phyloP scores from a whole-genome alignment of 202 grass and related monocot genomes.

The Thinopyrum obtusiflorum region DNA sequence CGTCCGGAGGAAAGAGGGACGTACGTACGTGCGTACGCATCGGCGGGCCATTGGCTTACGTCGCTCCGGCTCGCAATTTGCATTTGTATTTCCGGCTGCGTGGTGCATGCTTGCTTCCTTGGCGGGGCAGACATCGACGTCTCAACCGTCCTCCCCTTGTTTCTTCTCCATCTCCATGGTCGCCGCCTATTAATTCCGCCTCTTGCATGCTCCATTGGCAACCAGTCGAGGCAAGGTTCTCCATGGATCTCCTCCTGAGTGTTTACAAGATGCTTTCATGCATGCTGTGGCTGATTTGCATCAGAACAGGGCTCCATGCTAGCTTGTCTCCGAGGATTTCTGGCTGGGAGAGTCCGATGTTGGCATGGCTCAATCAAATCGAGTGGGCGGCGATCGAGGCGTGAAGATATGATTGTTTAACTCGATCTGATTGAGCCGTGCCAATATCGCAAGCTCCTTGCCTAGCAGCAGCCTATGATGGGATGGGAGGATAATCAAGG shows the following conservation, averaged over 20 bases:
- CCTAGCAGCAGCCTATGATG: background rate
- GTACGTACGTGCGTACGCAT: slow-evolving; percentile 19
- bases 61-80: slow-evolving; percentile 26
- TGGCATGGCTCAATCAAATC: slow-evolving; percentile 64
- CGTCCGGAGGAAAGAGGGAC: slow-evolving; percentile 19
- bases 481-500: slow-evolving; percentile 7
- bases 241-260: background rate
- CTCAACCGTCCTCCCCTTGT: slow-evolving; percentile 29
- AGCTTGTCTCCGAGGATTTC: background rate
- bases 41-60: slow-evolving; percentile 32
- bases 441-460: slow-evolving; percentile 56
- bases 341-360: slow-evolving; percentile 54
- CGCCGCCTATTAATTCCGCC: slow-evolving; percentile 53
- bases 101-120: slow-evolving; percentile 29
- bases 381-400: background rate
- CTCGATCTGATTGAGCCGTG: slow-evolving; percentile 57
- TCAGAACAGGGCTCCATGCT: background rate
- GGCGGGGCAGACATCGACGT: slow-evolving; percentile 32
- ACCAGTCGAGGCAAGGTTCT: background rate
- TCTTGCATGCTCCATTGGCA: background rate
- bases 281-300: background rate
- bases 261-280: background rate
- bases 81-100: slow-evolving; percentile 30
- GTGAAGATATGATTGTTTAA: background rate
- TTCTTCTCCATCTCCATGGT: background rate